Conservation (phyloP, 2,329 filamentous ascomycete species). For the Truncatella angustata region DNA sequence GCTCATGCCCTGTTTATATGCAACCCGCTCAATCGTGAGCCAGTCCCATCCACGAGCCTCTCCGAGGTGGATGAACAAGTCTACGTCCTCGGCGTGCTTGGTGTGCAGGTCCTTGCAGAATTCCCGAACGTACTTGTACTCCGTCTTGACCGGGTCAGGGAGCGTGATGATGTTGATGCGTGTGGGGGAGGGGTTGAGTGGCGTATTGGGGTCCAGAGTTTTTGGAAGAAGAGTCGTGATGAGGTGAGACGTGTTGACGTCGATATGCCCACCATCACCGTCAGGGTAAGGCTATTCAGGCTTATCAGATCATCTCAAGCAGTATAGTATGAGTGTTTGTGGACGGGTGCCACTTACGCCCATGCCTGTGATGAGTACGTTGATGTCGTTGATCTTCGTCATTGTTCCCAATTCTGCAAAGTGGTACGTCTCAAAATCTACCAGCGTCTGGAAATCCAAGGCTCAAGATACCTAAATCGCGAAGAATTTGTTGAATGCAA, state of each 20-base stretch:
- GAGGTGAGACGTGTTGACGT: conserved; percentile 5
- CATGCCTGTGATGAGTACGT: conserved; percentile 5
- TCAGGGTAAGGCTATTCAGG: conserved; percentile 6
- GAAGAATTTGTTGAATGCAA: no score
- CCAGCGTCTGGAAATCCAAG: no score
- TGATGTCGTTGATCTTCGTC: conserved; percentile 1
- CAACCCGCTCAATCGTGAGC: conserved; percentile 6
- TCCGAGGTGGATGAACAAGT: conserved; percentile 8
- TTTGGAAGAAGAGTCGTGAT: conserved; percentile 3
- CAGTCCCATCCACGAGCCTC: conserved; percentile 2
- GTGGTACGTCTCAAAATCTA: neutral
- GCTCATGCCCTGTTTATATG: conserved; percentile 10
- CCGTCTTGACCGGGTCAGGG: neutral
- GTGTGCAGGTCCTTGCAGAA: conserved; percentile 3
- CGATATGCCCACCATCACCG: conserved; percentile 5
- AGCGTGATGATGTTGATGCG: conserved; percentile 6
- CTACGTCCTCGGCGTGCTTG: neutral
- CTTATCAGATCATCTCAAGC: neutral
- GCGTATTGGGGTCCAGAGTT: conserved; percentile 5
- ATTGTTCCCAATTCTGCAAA: neutral
- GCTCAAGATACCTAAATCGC: no score
- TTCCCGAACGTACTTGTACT: conserved; percentile 1
- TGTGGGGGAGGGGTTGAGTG: conserved; percentile 1
- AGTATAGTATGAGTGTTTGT: no score
- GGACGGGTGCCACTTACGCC: neutral